Percentiles rank a stretch among this genome's conserved stretches.
phyloP scores from a whole-genome alignment of 495 filamentous ascomycete species.

The Neurospora sp. region DNA sequence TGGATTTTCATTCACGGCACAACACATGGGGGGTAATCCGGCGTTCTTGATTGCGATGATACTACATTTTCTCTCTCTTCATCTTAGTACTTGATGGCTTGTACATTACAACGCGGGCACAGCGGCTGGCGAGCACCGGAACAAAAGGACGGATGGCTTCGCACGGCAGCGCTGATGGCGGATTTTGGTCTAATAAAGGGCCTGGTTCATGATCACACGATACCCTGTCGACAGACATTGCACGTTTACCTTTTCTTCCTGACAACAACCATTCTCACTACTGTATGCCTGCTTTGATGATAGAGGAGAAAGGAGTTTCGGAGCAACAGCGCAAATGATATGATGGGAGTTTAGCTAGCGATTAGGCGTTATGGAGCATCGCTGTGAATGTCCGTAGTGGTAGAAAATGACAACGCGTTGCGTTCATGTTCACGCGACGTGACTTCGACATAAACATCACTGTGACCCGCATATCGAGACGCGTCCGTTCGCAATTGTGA shows the following conservation, averaged over 20 bases:
- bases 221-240: not conserved
- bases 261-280: not conserved
- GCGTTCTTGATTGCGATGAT: conserved; percentile 32
- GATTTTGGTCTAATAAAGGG: conserved; percentile 8
- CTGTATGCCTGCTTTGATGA: not conserved
- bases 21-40: conserved; percentile 15
- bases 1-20: conserved; percentile 17
- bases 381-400: not conserved
- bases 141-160: not conserved
- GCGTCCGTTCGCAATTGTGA: not conserved
- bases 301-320: not conserved
- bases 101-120: conserved; percentile 25
- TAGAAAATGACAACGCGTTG: not conserved
- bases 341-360: not conserved
- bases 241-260: not conserved
- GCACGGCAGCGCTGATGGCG: conserved; percentile 4
- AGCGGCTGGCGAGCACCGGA: not conserved
- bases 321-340: not conserved
- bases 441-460: not conserved
- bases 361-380: not conserved
- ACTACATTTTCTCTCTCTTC: conserved; percentile 9
- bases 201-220: conserved; percentile 5
- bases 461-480: not conserved
- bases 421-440: not conserved
- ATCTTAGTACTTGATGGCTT: conserved; percentile 17